Conservation (phyloP, 2,329 filamentous ascomycete species). For the Aspergillus sp. region DNA sequence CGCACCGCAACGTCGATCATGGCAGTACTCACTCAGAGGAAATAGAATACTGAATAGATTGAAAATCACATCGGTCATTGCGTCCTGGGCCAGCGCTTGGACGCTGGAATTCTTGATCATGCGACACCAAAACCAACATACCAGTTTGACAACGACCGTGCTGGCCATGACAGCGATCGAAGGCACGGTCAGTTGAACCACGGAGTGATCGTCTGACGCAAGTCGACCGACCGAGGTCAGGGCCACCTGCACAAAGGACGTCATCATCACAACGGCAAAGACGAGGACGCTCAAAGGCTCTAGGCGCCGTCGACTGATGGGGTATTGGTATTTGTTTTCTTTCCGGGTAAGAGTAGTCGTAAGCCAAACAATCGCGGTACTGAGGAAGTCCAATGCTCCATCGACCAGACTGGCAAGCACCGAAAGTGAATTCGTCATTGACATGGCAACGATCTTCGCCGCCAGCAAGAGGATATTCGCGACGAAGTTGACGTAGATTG, state of each 20-base stretch:
- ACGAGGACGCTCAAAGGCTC: constrained; percentile 66
- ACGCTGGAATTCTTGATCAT: constrained; percentile 83
- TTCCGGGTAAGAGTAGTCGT: constrained; percentile 60
- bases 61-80: constrained; percentile 79
- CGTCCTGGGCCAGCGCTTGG: constrained; percentile 71
- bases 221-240: constrained; percentile 61
- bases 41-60: constrained; percentile 88
- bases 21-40: constrained; percentile 55
- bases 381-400: constrained; percentile 66
- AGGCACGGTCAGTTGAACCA: constrained; percentile 71
- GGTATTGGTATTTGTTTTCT: constrained; percentile 62
- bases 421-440: constrained; percentile 69
- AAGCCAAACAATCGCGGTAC: constrained; percentile 61
- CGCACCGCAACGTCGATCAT: no score
- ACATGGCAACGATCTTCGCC: constrained; percentile 73
- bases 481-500: constrained; percentile 80
- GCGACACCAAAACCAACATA: constrained; percentile 85
- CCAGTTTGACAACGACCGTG: constrained; percentile 78
- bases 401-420: constrained; percentile 66
- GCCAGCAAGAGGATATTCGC: constrained; percentile 74
- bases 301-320: constrained; percentile 61
- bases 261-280: constrained; percentile 66
- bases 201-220: constrained; percentile 56
- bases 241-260: constrained; percentile 62
- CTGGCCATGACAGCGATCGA: constrained; percentile 77